Conservation (phyloP, 192 early-diverging fungal species). For the Gaertneriomyces sp. region DNA sequence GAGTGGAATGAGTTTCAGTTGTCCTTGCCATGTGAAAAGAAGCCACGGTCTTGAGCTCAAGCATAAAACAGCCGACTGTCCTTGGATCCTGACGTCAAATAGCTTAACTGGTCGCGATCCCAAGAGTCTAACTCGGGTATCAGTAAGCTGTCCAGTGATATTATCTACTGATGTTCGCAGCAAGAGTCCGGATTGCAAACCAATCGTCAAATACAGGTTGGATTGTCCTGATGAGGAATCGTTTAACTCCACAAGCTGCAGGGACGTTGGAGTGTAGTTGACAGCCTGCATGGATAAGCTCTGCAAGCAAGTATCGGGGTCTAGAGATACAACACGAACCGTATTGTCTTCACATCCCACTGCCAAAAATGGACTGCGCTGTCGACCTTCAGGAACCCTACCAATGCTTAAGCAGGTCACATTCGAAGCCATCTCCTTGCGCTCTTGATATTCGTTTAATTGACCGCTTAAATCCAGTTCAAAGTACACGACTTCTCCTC, state of each 20-base stretch:
- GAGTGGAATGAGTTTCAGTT: conserved; percentile 76
- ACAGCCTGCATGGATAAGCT: conserved; percentile 60
- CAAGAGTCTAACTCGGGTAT: conserved; percentile 78
- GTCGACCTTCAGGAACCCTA: conserved; percentile 72
- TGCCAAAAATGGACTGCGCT: conserved; percentile 70
- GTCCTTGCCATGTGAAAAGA: conserved; percentile 70
- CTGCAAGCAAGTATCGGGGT: conserved; percentile 73
- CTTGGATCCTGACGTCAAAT: conserved; percentile 64
- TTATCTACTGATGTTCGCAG: conserved; percentile 82
- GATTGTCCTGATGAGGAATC: conserved; percentile 63
- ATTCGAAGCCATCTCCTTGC: conserved; percentile 65
- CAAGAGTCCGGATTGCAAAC: conserved; percentile 84
- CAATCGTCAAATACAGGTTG: conserved; percentile 78
- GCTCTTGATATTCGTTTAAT: conserved; percentile 83
- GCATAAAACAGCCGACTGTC: conserved; percentile 72
- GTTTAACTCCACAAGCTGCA: conserved; percentile 76
- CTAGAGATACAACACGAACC: conserved; percentile 82
- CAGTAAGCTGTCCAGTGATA: conserved; percentile 75
- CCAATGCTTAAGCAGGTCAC: conserved; percentile 77
- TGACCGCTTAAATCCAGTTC: conserved; percentile 80
- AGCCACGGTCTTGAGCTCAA: conserved; percentile 87
- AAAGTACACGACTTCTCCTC: conserved; percentile 87
- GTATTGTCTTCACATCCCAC: conserved; percentile 91
- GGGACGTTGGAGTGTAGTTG: conserved; percentile 57
- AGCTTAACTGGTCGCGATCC: conserved; percentile 83